Evolutionary conservation across 2,329 filamentous ascomycete species (phyloP).

Genomic region (Rutstroemia sp.): DNA sequence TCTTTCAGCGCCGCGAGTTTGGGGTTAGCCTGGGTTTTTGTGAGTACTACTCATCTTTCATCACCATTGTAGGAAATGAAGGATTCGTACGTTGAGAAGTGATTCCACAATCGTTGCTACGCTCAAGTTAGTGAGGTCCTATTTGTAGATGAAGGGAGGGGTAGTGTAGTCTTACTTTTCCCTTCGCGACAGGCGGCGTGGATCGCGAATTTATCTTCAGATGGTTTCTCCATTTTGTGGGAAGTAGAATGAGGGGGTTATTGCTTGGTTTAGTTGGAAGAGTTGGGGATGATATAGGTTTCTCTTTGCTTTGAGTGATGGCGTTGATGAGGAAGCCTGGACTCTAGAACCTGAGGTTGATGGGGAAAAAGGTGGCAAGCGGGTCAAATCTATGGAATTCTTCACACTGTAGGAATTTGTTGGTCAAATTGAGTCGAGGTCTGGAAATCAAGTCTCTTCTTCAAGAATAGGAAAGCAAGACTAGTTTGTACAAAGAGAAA

Average conservation of each 20-base stretch:
- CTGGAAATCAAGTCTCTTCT: too few species aligned
- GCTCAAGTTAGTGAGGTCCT: slow-evolving; percentile 19
- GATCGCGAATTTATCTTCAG: slow-evolving; percentile 64
- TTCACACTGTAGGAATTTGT: too few species aligned
- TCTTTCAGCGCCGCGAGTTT: slow-evolving; percentile 68
- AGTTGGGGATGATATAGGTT: not conserved
- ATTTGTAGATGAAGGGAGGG: not conserved
- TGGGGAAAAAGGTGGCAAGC: not conserved
- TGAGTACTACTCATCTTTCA: slow-evolving; percentile 5
- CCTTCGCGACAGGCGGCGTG: slow-evolving; percentile 85
- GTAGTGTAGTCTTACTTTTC: slow-evolving; percentile 50
- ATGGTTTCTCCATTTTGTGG: slow-evolving; percentile 3
- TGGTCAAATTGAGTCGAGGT: too few species aligned
- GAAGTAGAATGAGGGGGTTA: not conserved
- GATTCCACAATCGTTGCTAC: slow-evolving; percentile 66
- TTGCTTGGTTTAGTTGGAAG: not conserved
- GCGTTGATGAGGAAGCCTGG: slow-evolving; percentile 4
- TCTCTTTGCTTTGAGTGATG: not conserved
- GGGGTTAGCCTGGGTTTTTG: slow-evolving; percentile 57
- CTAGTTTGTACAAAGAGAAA: too few species aligned
- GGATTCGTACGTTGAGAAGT: slow-evolving; percentile 53
- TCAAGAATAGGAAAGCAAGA: too few species aligned
- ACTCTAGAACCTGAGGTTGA: not conserved
- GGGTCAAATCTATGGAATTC: not conserved
- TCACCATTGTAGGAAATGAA: not conserved